These are phyloP conservation scores for Yamadazyma scolyti DNA, from an alignment of 805 yeast species.

Conservation along the genomic window DNA sequence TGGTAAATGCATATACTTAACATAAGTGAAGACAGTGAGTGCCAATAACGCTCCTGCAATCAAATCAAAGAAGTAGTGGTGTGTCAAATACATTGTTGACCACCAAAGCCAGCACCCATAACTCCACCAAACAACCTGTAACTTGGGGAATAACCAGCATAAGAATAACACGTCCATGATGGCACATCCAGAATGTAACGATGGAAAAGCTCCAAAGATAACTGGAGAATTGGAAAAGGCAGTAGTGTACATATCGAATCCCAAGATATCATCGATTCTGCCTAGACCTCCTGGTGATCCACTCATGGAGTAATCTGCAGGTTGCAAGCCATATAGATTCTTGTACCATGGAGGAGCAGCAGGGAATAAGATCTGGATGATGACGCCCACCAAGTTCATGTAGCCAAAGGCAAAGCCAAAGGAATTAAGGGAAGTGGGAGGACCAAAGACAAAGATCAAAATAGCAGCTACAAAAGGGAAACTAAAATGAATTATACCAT, in stretches of 20 bases:
- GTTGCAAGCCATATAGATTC: constrained; percentile 74
- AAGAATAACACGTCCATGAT: constrained; percentile 90
- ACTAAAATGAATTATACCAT: constrained; percentile 87
- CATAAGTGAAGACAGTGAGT: constrained; percentile 61
- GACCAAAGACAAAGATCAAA: constrained; percentile 79
- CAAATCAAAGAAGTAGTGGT: constrained; percentile 91
- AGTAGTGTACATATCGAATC: constrained; percentile 77
- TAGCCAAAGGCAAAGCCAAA: constrained; percentile 94
- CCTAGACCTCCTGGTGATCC: constrained; percentile 97
- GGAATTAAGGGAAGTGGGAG: constrained; percentile 79
- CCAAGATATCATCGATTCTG: constrained; percentile 76
- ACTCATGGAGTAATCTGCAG: constrained; percentile 86
- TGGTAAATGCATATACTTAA: constrained; percentile 70
- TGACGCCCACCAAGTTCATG: constrained; percentile 85
- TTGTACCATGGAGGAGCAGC: constrained; percentile 99
- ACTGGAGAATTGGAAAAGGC: constrained; percentile 85
- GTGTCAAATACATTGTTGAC: constrained; percentile 96
- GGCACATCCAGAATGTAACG: constrained; percentile 91
- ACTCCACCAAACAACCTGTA: constrained; percentile 58
- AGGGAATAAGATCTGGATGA: constrained; percentile 79
- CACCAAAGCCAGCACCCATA: constrained; percentile 97
- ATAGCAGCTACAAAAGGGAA: constrained; percentile 85
- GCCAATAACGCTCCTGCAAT: constrained; percentile 92
- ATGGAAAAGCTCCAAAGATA: constrained; percentile 85
- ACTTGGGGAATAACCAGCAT: constrained; percentile 74